These are phyloP conservation scores for Aspergillus aculeatus DNA, from an alignment of 2,329 filamentous ascomycete species.

Conservation along the genomic window DNA sequence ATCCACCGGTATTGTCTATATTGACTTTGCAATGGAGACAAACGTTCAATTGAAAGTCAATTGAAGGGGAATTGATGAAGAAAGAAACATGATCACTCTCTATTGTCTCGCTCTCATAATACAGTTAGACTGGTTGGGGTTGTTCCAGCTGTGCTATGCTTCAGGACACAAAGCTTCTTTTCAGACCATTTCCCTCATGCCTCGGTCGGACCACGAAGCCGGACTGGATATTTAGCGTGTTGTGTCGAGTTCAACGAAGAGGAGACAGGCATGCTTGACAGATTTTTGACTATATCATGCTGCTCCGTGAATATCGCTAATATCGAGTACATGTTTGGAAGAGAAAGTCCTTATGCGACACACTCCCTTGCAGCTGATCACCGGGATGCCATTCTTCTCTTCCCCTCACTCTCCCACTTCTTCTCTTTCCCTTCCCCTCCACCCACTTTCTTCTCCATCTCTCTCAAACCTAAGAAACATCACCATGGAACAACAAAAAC, in stretches of 20 bases:
- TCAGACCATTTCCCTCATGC: too few species aligned
- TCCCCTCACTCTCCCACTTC: background rate
- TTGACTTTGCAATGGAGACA: background rate
- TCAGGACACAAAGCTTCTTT: background rate
- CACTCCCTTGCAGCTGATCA: background rate
- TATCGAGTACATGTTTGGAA: background rate
- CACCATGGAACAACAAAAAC: background rate
- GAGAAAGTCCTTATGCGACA: background rate
- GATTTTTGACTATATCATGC: too few species aligned
- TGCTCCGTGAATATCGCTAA: too few species aligned
- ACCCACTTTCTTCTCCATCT: background rate
- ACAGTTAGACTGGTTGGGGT: background rate
- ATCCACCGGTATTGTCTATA: background rate
- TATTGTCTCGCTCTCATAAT: background rate
- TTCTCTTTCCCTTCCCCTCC: background rate
- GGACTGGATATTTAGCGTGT: too few species aligned
- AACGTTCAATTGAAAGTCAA: too few species aligned
- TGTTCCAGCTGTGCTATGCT: background rate
- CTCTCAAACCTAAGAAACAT: background rate
- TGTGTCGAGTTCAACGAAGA: too few species aligned
- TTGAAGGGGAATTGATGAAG: background rate
- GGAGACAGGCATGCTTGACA: too few species aligned
- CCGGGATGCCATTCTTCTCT: background rate
- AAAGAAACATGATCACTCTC: background rate
- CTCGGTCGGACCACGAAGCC: too few species aligned